Evolutionary conservation across 164 flowering plant genomes (phyloP), one percentile per base, ranked within the genome.

Genomic region (Malania oleifera): DNA sequence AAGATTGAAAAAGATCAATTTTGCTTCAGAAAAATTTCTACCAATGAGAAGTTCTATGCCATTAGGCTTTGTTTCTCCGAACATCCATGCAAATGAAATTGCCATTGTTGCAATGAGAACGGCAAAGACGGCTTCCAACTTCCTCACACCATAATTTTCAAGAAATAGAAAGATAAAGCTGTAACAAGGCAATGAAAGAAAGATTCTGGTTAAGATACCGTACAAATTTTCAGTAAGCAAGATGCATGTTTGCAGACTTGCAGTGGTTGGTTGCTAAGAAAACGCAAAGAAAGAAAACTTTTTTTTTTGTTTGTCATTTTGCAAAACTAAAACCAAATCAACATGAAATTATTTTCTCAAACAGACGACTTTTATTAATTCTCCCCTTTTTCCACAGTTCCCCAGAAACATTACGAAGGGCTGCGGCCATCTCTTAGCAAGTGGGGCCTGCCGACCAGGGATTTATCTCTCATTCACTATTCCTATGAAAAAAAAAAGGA

Each of bases 81-180:
- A 82, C 90, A 84, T 80, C 90, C 90, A 84, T 0, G 90, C 90
- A 67, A 84, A 84, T 15, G 90, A 72, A 57, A 80, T 1, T 26
- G 83, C 85, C 90, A 84, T 84, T 34, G 68, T 72, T 25, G 81
- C 85, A 61, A 84, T 84, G 5, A 84, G 77, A 38, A 82, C 62
- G 0, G 90, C 87, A 57, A 84, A 84, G 34, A 84, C 73, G 5
- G 87, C 87, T 73, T 84, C 90, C 64, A 84, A 41, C 63, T 82
- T 82, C 70, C 90, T 72, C 59, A 84, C 84, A n/a, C 90, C 90
- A 58, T 80, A 84, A 71, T 78, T 84, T 67, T 84, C 90, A 26
- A 84, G 83, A 52, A 80, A 73, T 7, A 84, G 73, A 56, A 84
- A 82, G 50, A 82, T 69, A 26, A 84, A 84, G 53, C 90, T 84